A percentile compares a stretch with the other conserved stretches of the same genome.
Conservation (phyloP, 768 basidiomycete species). For the Hericium alpestre region DNA sequence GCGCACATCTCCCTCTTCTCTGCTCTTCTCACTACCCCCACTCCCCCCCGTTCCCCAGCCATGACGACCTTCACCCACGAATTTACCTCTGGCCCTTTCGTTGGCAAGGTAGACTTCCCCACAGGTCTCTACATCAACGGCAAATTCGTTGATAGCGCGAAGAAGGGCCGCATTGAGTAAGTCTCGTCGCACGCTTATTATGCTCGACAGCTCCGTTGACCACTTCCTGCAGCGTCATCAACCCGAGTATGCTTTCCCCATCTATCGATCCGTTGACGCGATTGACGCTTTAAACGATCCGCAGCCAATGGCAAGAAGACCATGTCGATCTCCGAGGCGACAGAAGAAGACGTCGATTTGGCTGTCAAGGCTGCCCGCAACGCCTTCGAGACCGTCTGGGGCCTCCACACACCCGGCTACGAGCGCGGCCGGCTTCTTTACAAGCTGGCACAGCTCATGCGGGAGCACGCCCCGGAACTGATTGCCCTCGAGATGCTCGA, state of each 20-base stretch:
- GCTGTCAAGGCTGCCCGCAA: slow-evolving; percentile 62
- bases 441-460: slow-evolving; percentile 58
- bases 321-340: slow-evolving; percentile 48
- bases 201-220: neutral
- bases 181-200: neutral
- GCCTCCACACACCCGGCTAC: slow-evolving; percentile 45
- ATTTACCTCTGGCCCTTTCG: neutral
- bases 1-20: no score
- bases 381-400: slow-evolving; percentile 60
- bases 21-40: neutral
- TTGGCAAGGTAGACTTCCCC: slow-evolving; percentile 1
- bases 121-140: slow-evolving; percentile 3
- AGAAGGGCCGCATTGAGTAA: slow-evolving; percentile 1
- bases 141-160: neutral
- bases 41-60: neutral
- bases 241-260: slow-evolving; percentile 31
- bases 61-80: slow-evolving; percentile 1
- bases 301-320: slow-evolving; percentile 47
- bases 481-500: slow-evolving; percentile 69
- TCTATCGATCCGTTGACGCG: neutral
- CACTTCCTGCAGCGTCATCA: slow-evolving; percentile 35
- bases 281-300: neutral
- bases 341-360: slow-evolving; percentile 59
- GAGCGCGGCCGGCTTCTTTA: slow-evolving; percentile 46
- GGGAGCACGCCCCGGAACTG: slow-evolving; percentile 48